Percentiles rank a stretch among this genome's conserved stretches.
Evolutionary conservation across 306 rosid genomes (phyloP).

Genomic region (Cucumis hystrix): DNA sequence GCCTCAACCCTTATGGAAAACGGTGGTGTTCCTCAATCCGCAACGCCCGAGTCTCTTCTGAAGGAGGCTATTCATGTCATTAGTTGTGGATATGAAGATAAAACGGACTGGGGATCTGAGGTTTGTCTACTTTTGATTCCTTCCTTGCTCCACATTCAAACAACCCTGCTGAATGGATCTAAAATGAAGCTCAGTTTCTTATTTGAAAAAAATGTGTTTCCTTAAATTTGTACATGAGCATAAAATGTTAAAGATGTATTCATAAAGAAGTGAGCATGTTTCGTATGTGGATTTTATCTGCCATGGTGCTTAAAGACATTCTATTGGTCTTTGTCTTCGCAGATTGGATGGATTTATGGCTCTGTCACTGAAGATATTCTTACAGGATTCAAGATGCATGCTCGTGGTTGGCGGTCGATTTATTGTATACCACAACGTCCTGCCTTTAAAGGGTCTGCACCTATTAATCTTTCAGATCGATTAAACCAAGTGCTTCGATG

Average conservation of each 20-base stretch:
- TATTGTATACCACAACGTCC: conserved; percentile 87
- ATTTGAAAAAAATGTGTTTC: neutral
- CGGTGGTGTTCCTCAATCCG: conserved; percentile 94
- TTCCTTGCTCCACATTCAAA: neutral
- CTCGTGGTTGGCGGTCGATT: conserved; percentile 96
- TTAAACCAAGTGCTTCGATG: conserved; percentile 95
- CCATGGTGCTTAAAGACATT: neutral
- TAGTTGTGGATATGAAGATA: conserved; percentile 97
- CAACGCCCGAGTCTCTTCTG: conserved; percentile 85
- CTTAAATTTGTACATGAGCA: neutral
- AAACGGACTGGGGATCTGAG: conserved; percentile 88
- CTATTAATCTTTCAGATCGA: conserved; percentile 96
- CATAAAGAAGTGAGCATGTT: neutral
- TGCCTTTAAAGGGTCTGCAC: conserved; percentile 96
- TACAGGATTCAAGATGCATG: conserved; percentile 97
- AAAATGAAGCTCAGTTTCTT: neutral
- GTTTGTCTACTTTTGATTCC: conserved; percentile 16
- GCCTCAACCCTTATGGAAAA: conserved; percentile 97
- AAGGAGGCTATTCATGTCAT: conserved; percentile 98
- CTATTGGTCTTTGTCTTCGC: conserved; percentile 3
- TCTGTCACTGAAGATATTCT: conserved; percentile 99
- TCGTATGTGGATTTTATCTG: neutral
- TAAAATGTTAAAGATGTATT: neutral
- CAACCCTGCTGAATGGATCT: neutral
- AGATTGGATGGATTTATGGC: conserved; percentile 99